Percentiles rank a stretch among this genome's conserved stretches.
phyloP scores from a whole-genome alignment of 129 eudicot species.

The Flaveria brownii region DNA sequence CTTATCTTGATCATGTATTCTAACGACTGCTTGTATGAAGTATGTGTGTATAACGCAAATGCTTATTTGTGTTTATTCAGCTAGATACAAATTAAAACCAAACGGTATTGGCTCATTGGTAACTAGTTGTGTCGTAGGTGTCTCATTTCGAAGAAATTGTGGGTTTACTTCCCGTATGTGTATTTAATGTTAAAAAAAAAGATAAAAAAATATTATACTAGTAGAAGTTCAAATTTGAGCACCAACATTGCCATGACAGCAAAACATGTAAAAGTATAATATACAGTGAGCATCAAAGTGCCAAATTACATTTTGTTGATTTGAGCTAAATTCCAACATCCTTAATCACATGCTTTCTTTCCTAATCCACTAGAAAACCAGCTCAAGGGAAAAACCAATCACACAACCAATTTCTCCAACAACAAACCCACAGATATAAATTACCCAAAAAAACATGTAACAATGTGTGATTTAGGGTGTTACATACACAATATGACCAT shows the following conservation, averaged over 20 bases:
- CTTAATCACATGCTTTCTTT: conserved; percentile 25
- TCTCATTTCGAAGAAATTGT: too few species aligned
- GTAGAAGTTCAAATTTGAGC: too few species aligned
- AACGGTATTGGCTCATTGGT: too few species aligned
- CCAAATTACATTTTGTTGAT: conserved; percentile 29
- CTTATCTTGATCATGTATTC: too few species aligned
- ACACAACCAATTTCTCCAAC: conserved; percentile 26
- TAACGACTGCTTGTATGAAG: too few species aligned
- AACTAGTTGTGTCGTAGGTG: too few species aligned
- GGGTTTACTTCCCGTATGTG: too few species aligned
- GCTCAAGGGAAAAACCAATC: conserved; percentile 27
- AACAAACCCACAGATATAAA: conserved; percentile 11
- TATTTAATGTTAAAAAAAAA: too few species aligned
- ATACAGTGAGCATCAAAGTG: conserved; percentile 9
- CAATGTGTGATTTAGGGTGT: not conserved
- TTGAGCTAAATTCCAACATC: conserved; percentile 39
- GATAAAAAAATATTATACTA: too few species aligned
- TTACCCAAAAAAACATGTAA: conserved; percentile 2
- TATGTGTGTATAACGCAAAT: too few species aligned
- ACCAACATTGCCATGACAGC: conserved; percentile 11
- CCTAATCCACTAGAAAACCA: conserved; percentile 37
- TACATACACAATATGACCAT: conserved; percentile 12
- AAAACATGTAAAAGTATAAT: conserved; percentile 16
- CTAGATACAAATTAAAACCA: too few species aligned
- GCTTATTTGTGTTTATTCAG: too few species aligned